These are phyloP conservation scores for Corylus heterophylla DNA, from an alignment of 306 rosid species.

Conservation along the genomic window DNA sequence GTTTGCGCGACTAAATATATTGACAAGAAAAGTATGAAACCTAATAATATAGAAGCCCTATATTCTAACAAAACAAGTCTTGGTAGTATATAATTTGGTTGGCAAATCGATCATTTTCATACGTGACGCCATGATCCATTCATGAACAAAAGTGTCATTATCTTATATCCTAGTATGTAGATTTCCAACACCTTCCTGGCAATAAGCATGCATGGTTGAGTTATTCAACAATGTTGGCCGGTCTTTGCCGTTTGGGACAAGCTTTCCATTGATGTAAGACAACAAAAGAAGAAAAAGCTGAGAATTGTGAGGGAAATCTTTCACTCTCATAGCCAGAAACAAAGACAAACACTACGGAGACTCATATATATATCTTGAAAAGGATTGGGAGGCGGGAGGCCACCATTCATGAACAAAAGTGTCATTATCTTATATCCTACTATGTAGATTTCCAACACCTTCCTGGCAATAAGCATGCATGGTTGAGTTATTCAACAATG, in stretches of 20 bases:
- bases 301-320: too few species aligned
- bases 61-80: too few species aligned
- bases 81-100: neutral
- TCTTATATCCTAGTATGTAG: neutral
- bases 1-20: too few species aligned
- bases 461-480: neutral
- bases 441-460: neutral
- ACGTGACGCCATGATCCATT: neutral
- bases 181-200: neutral
- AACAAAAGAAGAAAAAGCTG: too few species aligned
- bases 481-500: neutral
- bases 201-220: neutral
- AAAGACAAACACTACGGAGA: too few species aligned
- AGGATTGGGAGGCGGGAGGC: too few species aligned
- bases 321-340: too few species aligned
- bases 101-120: neutral
- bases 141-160: neutral
- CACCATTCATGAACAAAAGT: neutral
- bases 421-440: neutral
- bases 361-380: too few species aligned
- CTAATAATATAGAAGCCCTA: too few species aligned
- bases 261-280: neutral
- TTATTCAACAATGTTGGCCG: neutral
- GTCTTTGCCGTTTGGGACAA: neutral
- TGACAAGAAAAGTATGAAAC: too few species aligned